Conservation (phyloP, 2,329 filamentous ascomycete species). For the Trichoderma hamatum region DNA sequence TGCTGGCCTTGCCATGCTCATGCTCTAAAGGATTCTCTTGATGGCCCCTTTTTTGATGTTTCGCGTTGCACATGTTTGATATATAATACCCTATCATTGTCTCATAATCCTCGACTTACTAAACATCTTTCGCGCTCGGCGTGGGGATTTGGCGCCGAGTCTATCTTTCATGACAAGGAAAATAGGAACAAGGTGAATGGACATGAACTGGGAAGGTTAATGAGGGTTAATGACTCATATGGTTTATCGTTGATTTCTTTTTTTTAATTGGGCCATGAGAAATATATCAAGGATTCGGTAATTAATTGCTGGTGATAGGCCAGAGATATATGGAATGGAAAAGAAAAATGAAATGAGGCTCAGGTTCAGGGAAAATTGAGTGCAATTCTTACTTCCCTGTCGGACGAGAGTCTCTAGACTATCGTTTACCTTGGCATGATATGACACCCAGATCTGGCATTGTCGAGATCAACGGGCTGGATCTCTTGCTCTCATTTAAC, state of each 20-base stretch:
- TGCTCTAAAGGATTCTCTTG: conserved; percentile 47
- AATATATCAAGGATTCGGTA: conserved; percentile 35
- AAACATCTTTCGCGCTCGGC: conserved; percentile 32
- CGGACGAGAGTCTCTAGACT: conserved; percentile 4
- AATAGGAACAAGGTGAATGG: conserved; percentile 36
- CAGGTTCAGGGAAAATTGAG: not conserved
- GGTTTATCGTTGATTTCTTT: conserved; percentile 36
- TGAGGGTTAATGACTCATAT: conserved; percentile 41
- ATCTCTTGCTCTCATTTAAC: conserved; percentile 39
- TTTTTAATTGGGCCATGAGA: conserved; percentile 41
- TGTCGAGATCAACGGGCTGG: conserved; percentile 32
- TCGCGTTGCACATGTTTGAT: conserved; percentile 46
- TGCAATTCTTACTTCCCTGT: not conserved
- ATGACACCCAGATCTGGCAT: conserved; percentile 35
- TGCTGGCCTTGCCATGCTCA: conserved; percentile 52
- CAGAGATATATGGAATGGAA: not conserved
- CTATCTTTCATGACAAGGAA: conserved; percentile 36
- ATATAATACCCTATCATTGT: conserved; percentile 45
- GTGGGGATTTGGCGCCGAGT: conserved; percentile 31
- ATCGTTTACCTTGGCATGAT: conserved; percentile 32
- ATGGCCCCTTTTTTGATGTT: conserved; percentile 30
- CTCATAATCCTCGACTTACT: conserved; percentile 36
- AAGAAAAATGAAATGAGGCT: not conserved
- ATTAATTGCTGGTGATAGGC: conserved; percentile 27
- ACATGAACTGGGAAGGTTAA: conserved; percentile 37